phyloP scores from a whole-genome alignment of 2,329 filamentous ascomycete species.

The Fusarium albosuccineum region DNA sequence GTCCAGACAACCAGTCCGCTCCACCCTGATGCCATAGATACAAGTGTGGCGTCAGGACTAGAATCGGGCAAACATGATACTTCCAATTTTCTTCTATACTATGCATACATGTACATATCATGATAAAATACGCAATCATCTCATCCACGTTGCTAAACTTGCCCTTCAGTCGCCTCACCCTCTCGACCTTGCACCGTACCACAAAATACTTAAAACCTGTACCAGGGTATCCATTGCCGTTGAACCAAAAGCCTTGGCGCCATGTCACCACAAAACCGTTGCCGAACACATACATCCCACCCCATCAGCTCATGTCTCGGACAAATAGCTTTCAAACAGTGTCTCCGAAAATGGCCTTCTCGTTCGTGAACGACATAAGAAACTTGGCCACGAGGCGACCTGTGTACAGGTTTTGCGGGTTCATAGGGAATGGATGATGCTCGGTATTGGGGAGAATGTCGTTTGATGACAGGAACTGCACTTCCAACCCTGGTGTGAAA shows the following conservation, averaged over 20 bases:
- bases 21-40: slow-evolving; percentile 73
- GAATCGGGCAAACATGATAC: slow-evolving; percentile 65
- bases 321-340: slow-evolving; percentile 28
- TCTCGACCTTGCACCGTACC: background rate
- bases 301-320: slow-evolving; percentile 35
- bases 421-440: slow-evolving; percentile 60
- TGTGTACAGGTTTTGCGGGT: slow-evolving; percentile 64
- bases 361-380: slow-evolving; percentile 66
- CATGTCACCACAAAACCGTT: slow-evolving; percentile 36
- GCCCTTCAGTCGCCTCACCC: background rate
- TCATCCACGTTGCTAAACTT: background rate
- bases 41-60: slow-evolving; percentile 72
- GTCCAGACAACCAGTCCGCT: slow-evolving; percentile 77
- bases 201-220: slow-evolving; percentile 14
- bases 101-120: slow-evolving; percentile 4
- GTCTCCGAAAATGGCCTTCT: slow-evolving; percentile 61
- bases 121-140: slow-evolving; percentile 4
- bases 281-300: slow-evolving; percentile 11
- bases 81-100: slow-evolving; percentile 6
- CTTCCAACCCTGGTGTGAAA: slow-evolving; percentile 50
- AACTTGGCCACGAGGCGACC: slow-evolving; percentile 67
- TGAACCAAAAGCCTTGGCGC: slow-evolving; percentile 30
- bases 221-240: slow-evolving; percentile 28
- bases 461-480: slow-evolving; percentile 60
- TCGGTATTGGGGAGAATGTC: slow-evolving; percentile 61